Base-by-base conservation (phyloP, 2,329 filamentous ascomycete genomes). In the Rhynchosporium secalis region DNA sequence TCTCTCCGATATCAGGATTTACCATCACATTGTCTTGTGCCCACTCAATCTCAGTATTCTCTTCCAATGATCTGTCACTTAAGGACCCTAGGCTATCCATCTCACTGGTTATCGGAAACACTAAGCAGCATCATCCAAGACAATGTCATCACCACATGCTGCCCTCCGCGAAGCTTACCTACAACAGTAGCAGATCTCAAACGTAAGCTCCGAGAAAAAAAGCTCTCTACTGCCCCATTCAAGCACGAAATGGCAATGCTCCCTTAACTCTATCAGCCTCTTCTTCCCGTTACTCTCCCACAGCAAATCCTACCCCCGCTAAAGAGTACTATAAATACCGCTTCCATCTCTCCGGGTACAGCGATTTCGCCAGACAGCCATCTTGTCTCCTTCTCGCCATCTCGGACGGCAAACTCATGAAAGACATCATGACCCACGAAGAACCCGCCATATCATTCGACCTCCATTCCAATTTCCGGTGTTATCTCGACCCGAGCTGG, bases 61-160 rank as follows among this genome's bases (percentile, higher is more conserved):
- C 33, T 62, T 65, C 36, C 62, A 51, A 51, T 68, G 20, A 62
- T 65, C 4, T 10, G 40, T 3, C 59, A 66, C 47, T 52, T 67
- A 2, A 41, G 40, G 6, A 36, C 20, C 3, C 36, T 67, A 9
- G 65, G 64, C 20, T 69, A 69, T 41, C 65, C 62, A 8, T 59
- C 61, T n/a, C 62, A 69, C 46, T 68, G 64, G 65, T 41, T 69
- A 6, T 64, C 62, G 12, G 62, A 67, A 41, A 20, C 41, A 9
- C 52, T 69, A 3, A 52, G n/a, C 31, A 65, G 55, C 15, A 65
- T 68, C 40, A 41, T 68, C 12, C 20, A 51, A 10, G 54, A 60
- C 47, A 66, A 56, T 15, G 57, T 69, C 12, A 33, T 28, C 6
- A 69, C 63, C 4, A 62, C 51, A 3, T 45, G 46, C 9, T 56